phyloP scores from a whole-genome alignment of 176 grass and related monocot species.

The Urochloa ruziziensis region DNA sequence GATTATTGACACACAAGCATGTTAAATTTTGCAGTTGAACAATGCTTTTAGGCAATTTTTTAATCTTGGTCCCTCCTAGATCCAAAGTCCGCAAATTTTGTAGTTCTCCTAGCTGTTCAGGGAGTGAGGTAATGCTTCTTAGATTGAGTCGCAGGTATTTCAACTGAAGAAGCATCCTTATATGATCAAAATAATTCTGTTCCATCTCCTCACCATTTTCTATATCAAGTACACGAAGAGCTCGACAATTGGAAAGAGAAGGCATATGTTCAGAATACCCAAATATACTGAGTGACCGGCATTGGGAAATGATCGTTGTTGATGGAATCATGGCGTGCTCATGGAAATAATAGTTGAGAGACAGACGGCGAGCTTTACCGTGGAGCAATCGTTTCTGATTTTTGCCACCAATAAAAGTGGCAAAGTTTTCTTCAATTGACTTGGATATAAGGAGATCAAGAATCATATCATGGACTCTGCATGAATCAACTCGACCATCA shows the following conservation, averaged over 20 bases:
- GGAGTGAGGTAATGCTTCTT: slow-evolving; percentile 20
- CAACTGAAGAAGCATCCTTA: slow-evolving; percentile 15
- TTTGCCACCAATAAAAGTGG: slow-evolving; percentile 5
- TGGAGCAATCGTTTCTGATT: not conserved
- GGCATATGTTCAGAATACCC: slow-evolving; percentile 34
- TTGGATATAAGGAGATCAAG: slow-evolving; percentile 46
- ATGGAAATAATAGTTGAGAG: slow-evolving; percentile 17
- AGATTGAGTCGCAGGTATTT: slow-evolving; percentile 23
- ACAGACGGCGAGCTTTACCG: slow-evolving; percentile 30
- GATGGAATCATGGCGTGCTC: slow-evolving; percentile 17
- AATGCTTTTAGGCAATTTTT: slow-evolving; percentile 16
- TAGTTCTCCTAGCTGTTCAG: slow-evolving; percentile 34
- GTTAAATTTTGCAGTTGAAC: slow-evolving; percentile 16
- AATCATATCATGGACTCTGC: slow-evolving; percentile 49
- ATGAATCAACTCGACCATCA: slow-evolving; percentile 22
- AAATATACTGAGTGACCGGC: slow-evolving; percentile 25
- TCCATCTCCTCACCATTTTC: slow-evolving; percentile 33
- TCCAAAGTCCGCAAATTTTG: slow-evolving; percentile 20
- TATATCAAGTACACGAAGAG: slow-evolving; percentile 40
- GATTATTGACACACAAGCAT: not conserved
- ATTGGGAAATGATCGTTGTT: not conserved
- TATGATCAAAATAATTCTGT: slow-evolving; percentile 15
- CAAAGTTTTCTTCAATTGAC: slow-evolving; percentile 42
- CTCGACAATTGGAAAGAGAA: slow-evolving; percentile 21
- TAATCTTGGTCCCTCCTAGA: slow-evolving; percentile 15